Evolutionary conservation across 495 filamentous ascomycete genomes (phyloP), one percentile per base, ranked within the genome.

Genomic region (Schizothecium vesticola): DNA sequence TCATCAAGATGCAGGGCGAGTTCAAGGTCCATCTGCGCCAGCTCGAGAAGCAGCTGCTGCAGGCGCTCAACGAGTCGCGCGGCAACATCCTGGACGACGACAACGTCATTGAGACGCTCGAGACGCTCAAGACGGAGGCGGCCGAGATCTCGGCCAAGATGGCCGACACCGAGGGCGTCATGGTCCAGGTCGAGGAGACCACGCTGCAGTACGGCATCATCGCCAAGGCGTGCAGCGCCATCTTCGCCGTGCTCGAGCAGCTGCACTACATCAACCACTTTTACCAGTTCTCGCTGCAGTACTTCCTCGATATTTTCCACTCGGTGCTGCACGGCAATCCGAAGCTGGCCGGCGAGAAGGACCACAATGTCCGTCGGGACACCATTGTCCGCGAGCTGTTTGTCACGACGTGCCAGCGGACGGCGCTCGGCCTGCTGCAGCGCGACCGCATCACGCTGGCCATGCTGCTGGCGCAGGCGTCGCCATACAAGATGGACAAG

Each of bases 31-130:
- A 97, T 80, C 88, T 99, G 31, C 89, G 95, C 61, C 92, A 95
- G 73, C 88, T 99, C n/a, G 95, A 99, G 82, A 97, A 96, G 79
- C 89, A 91, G 55, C 85, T 99, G 59, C 82, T 99, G 31, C 93
- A 97, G 74, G 95, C 95, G 25, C 86, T 99, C 65, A 98, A 99
- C 77, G 93, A 98, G 79, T 98, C 95, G 51, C 91, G 91, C 58
- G 95, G 95, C 70, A 99, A 99, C 72, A 98, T 99, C 72, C 88
- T 99, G 25, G 95, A 99, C 75, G 95, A 99, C 74, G 95, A 99
- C 78, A 90, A 92, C 68, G 94, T 99, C 71, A 97, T 99, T 73
- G 92, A 98, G 77, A 98, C 95, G 2, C 89, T 99, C 3, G 95
- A 99, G 81, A 97, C 93, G 12, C 85, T 99, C 66, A 99, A 99